A percentile compares a stretch with the other conserved stretches of the same genome.
Conservation (phyloP, 2,329 filamentous ascomycete genomes). For the Exophiala calicioides region DNA sequence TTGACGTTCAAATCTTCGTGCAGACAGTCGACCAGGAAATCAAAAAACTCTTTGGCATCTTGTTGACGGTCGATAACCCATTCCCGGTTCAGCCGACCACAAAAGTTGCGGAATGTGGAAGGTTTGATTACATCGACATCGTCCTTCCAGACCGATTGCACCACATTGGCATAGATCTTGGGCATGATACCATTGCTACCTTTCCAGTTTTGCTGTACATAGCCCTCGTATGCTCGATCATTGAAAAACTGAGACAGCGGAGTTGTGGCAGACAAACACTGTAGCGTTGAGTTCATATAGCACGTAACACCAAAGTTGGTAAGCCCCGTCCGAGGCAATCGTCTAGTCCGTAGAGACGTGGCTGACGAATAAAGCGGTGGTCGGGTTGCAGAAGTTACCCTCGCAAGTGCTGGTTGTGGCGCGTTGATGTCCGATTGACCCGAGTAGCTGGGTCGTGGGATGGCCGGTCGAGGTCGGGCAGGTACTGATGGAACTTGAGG, state of each 20-base stretch:
- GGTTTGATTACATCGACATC: slow-evolving; percentile 55
- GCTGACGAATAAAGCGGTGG: slow-evolving; percentile 46
- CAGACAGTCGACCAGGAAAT: slow-evolving; percentile 76
- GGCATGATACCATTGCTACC: slow-evolving; percentile 65
- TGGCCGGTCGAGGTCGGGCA: slow-evolving; percentile 66
- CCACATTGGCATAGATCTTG: slow-evolving; percentile 62
- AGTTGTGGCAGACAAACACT: slow-evolving; percentile 74
- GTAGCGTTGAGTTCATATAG: slow-evolving; percentile 89
- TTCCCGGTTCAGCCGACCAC: slow-evolving; percentile 62
- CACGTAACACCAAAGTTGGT: slow-evolving; percentile 81
- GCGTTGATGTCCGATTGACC: slow-evolving; percentile 68
- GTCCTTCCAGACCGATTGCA: slow-evolving; percentile 64
- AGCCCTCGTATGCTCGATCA: slow-evolving; percentile 57
- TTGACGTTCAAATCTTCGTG: slow-evolving; percentile 81
- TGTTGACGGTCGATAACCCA: slow-evolving; percentile 80
- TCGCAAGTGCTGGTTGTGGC: slow-evolving; percentile 45
- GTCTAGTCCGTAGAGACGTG: slow-evolving; percentile 45
- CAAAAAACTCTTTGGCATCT: slow-evolving; percentile 87
- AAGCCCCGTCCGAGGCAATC: slow-evolving; percentile 69
- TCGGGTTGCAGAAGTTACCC: slow-evolving; percentile 48
- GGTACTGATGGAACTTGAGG: slow-evolving; percentile 59
- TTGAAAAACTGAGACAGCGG: slow-evolving; percentile 64
- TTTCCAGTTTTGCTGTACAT: slow-evolving; percentile 66
- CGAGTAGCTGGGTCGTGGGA: slow-evolving; percentile 74
- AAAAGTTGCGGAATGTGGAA: slow-evolving; percentile 66